Base-by-base conservation (phyloP, 768 basidiomycete species). In the Kwoniella newhampshirensis region DNA sequence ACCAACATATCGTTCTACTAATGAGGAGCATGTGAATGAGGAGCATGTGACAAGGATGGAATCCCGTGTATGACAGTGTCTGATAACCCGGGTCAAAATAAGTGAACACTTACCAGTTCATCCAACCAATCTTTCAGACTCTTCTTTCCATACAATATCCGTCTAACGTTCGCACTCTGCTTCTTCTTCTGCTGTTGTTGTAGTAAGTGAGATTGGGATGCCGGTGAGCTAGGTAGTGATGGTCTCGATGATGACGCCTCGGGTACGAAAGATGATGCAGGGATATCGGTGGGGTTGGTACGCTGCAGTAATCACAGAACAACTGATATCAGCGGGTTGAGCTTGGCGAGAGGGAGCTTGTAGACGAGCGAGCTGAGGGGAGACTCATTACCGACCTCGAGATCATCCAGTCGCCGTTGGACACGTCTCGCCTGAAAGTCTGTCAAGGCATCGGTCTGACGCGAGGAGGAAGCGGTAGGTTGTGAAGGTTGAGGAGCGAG, bases 201-300 rank as follows among this genome's bases (percentile, higher is more conserved):
- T 6, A 25, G 18, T 2, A 28, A 18, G 1, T 9, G 32, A 50
- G 39, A 7, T 8, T 17, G 35, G 18, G 32, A 2, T 21, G 54
- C n/a, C 21, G 26, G 32, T 2, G 6, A 21, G 11, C 13, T 18
- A 7, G 28, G n/a, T 23, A 18, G 30, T 6, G 42, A 44, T 20
- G 59, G 47, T 50, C 48, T 20, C 49, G 44, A 15, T 15, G 35
- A 13, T 25, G 51, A 23, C 23, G 59, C 35, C 17, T 28, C 32
- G 20, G 43, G 59, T 26, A 54, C 51, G 64, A 71, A 75, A 1
- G 69, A 71, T 0, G 57, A 46, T 41, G 66, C 57, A 15, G 74
- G 74, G 27, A 73, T 70, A 45, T 75, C 74, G 20, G 72, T 71
- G 6, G 71, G 67, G 48, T 75, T 75, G 0, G 74, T 75, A 7